Percentiles rank a stretch among this genome's conserved stretches.
Evolutionary conservation across 768 basidiomycete species (phyloP).

Genomic region (Stropharia rugosoannulata): DNA sequence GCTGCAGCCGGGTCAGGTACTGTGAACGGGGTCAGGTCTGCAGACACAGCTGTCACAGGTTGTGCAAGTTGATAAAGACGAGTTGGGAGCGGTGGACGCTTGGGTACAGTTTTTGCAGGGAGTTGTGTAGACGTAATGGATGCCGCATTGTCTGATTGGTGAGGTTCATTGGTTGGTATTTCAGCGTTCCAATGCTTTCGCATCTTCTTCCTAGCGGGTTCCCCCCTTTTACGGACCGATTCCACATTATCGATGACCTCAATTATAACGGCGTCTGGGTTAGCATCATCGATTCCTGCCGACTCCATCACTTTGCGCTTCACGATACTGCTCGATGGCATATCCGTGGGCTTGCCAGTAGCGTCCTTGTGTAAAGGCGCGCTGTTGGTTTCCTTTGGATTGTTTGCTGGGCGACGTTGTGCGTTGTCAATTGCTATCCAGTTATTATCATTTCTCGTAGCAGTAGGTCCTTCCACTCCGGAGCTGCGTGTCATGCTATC

Average conservation of each 20-base stretch:
- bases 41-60: not conserved
- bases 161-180: not conserved
- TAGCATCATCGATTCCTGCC: not conserved
- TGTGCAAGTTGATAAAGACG: not conserved
- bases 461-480: too few relatives aligned
- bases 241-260: not conserved
- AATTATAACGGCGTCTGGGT: not conserved
- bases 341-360: too few relatives aligned
- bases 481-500: not conserved
- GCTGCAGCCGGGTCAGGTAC: slow-evolving; percentile 3
- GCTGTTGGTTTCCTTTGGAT: too few relatives aligned
- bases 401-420: too few relatives aligned
- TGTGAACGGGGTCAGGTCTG: not conserved
- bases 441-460: too few relatives aligned
- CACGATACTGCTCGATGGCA: too few relatives aligned
- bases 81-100: not conserved
- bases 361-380: too few relatives aligned
- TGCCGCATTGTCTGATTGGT: not conserved
- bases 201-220: not conserved
- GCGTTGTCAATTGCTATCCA: too few relatives aligned
- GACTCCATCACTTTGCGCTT: not conserved
- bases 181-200: slow-evolving; percentile 1
- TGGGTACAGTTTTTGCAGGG: too few relatives aligned
- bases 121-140: not conserved
- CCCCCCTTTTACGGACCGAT: not conserved